Evolutionary conservation across 2,329 filamentous ascomycete species (phyloP).

Genomic region (Colletotrichum cordylinicola): DNA sequence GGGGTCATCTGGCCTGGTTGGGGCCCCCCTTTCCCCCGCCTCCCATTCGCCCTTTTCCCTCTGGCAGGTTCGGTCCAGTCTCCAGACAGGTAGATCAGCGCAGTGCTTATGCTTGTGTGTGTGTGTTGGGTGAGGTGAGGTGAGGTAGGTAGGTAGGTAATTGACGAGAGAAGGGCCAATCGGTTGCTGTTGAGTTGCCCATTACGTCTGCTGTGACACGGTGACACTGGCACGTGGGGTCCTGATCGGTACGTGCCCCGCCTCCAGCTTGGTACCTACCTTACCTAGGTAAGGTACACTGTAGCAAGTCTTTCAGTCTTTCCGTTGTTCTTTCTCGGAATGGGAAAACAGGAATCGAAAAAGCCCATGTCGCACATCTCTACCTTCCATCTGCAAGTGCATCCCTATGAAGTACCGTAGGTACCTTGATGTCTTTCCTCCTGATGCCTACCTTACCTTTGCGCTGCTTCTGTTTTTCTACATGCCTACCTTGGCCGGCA

Average conservation of each 20-base stretch:
- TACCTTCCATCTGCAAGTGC: too few relatives aligned
- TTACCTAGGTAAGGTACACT: too few relatives aligned
- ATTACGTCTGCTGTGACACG: constrained; percentile 10
- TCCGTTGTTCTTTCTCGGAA: background rate
- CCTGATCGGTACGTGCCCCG: background rate
- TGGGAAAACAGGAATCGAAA: background rate
- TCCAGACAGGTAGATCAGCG: background rate
- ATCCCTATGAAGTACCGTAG: background rate
- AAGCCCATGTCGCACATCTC: background rate
- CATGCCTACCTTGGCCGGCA: too few relatives aligned
- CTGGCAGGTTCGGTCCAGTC: background rate
- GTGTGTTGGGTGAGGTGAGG: background rate
- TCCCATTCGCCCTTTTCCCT: background rate
- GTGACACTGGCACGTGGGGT: constrained; percentile 3
- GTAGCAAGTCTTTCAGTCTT: background rate
- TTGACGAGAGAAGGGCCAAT: background rate
- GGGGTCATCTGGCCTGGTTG: constrained; percentile 1
- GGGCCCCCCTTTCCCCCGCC: background rate
- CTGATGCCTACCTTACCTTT: background rate
- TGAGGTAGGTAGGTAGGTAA: background rate
- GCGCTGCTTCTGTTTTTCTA: background rate
- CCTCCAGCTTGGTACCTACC: background rate
- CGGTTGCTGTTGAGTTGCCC: background rate
- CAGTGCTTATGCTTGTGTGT: background rate
- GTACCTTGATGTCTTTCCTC: background rate